Evolutionary conservation across 2,329 filamentous ascomycete species (phyloP).

Genomic region (Chalara sp.): DNA sequence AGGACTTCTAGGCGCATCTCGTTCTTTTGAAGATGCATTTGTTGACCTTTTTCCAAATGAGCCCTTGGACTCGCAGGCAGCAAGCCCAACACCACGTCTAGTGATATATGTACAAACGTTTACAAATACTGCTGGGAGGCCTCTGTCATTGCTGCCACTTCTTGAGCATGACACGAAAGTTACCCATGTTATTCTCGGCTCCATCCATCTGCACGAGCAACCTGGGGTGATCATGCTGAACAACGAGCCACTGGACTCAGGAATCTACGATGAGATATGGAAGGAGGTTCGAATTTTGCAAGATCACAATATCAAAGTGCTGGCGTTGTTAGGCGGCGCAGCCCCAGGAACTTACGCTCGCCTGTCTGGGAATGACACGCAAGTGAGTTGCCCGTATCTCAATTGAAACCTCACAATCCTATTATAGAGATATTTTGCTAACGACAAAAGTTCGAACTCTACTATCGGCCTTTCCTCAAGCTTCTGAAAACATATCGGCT

Average conservation of each 20-base stretch:
- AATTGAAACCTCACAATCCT: too few species aligned
- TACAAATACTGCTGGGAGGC: slow-evolving; percentile 1
- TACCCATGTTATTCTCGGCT: slow-evolving; percentile 6
- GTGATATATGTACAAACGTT: slow-evolving; percentile 9
- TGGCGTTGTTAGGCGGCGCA: slow-evolving; percentile 11
- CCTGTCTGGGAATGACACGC: slow-evolving; percentile 44
- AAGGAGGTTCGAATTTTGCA: slow-evolving; percentile 6
- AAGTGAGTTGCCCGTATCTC: slow-evolving; percentile 10
- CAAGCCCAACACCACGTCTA: slow-evolving; percentile 1
- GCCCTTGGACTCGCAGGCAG: neutral
- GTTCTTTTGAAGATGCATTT: neutral
- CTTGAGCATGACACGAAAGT: neutral
- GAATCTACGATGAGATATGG: slow-evolving; percentile 9
- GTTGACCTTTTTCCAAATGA: neutral
- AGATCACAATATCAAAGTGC: slow-evolving; percentile 6
- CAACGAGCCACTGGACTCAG: slow-evolving; percentile 3
- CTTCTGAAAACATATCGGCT: slow-evolving; percentile 69
- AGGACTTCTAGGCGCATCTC: neutral
- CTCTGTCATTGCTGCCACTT: slow-evolving; percentile 26
- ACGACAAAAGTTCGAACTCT: slow-evolving; percentile 10
- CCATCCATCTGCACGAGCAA: slow-evolving; percentile 2
- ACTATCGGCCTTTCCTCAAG: slow-evolving; percentile 8
- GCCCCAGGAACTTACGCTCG: slow-evolving; percentile 35
- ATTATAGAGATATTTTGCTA: too few species aligned
- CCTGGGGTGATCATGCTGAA: slow-evolving; percentile 7